Evolutionary conservation across 352 stramenopile species (phyloP).

Genomic region (Phytophthora niederhauseri): DNA sequence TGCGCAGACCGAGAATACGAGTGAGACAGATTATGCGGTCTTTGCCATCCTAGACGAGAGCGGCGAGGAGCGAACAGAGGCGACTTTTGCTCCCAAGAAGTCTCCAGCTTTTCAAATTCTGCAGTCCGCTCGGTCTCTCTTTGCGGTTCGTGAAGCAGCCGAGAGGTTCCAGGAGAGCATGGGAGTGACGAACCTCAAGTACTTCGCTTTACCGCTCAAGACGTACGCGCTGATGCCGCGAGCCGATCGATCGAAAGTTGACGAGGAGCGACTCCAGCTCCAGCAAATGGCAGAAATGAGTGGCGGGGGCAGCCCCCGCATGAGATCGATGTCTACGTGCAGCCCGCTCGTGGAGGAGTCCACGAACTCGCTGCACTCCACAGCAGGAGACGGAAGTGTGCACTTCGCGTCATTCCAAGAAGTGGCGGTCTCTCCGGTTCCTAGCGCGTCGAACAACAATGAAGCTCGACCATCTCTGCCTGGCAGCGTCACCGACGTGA

Average conservation of each 20-base stretch:
- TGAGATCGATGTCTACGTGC: not conserved
- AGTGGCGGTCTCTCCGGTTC: conserved; percentile 8
- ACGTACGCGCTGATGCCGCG: conserved; percentile 52
- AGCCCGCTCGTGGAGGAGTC: conserved; percentile 16
- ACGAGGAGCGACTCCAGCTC: conserved; percentile 43
- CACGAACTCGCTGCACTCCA: conserved; percentile 16
- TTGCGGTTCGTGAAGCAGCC: conserved; percentile 25
- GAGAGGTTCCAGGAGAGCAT: conserved; percentile 6
- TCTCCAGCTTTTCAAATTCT: conserved; percentile 44
- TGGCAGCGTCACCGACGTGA: conserved; percentile 1
- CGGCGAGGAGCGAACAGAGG: conserved; percentile 8
- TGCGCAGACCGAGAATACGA: conserved; percentile 17
- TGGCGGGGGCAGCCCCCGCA: conserved; percentile 2
- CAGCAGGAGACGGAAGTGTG: not conserved
- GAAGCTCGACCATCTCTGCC: conserved; percentile 3
- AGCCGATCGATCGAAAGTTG: conserved; percentile 17
- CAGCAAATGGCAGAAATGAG: conserved; percentile 32
- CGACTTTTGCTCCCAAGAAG: not conserved
- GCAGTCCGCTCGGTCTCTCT: conserved; percentile 9
- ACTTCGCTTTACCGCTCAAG: conserved; percentile 43
- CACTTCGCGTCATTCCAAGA: conserved; percentile 55
- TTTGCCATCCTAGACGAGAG: conserved; percentile 27
- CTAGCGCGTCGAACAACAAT: not conserved
- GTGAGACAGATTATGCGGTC: conserved; percentile 41
- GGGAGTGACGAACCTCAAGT: conserved; percentile 8